Base-by-base conservation (phyloP, 1,139 yeast genomes). In the Pichia inconspicua region DNA sequence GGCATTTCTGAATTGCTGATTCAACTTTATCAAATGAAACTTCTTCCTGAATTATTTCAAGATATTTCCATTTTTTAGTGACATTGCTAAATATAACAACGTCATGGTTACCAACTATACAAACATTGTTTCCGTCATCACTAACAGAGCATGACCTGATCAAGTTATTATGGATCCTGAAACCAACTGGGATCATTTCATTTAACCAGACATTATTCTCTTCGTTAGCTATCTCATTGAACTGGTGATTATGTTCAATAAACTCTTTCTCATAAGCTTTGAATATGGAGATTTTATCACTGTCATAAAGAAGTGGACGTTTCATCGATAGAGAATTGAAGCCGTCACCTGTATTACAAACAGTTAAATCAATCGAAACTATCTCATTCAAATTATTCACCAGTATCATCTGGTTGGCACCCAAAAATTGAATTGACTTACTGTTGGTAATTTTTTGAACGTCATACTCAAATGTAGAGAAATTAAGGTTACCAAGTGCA, bases 401-500 rank as follows among this genome's bases (percentile, higher is more conserved):
- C 4, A 63, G 32, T 2, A 66, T 39, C 25, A 62, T 50, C 34
- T 58, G 55, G 14, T 38, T 36, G 12, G 50, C 44, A 42, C 53
- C 53, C 15, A 57, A 48, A 47, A 61, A 65, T 12, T 54, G 53
- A 6, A 62, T 48, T 32, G 55, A 53, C 14, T 46, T 48, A 4
- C 57, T 49, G 14, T 49, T 51, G 30, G 58, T 50, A 60, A 67
- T 59, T 32, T 55, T 54, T 12, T 56, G 43, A 15, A 53, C 46
- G 42, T 66, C 70, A 46, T 64, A 66, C 43, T 68, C 71, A 45
- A 58, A 62, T 7, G 72, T 64, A 14, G 68, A 60, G 51, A 69
- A 70, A 27, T 59, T 58, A 28, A 66, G 54, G 45, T 65, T 61
- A 1, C 73, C 74, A 46, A 68, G 59, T 2, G 62, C 58, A 7